Base-by-base conservation (phyloP, 2,329 filamentous ascomycete genomes). In the Purpureocillium takamizusanense region DNA sequence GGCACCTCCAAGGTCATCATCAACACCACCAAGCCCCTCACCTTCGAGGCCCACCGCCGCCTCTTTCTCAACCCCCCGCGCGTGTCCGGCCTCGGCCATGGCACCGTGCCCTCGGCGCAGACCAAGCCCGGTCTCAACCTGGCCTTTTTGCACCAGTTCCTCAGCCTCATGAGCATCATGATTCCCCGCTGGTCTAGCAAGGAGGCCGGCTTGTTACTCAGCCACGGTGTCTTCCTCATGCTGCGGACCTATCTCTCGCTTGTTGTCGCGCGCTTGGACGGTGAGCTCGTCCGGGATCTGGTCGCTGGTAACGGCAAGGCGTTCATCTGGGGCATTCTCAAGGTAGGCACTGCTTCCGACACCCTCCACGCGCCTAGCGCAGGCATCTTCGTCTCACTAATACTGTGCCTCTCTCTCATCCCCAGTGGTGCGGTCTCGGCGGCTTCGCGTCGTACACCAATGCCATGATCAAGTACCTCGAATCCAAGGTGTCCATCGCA, bases 401-500 rank as follows among this genome's bases (percentile, higher is more conserved):
- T 6, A 30, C 28, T 5, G n/a, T 27, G 4, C 33, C 14, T 7
- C 29, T 8, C n/a, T n/a, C n/a, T n/a, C n/a, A n/a, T n/a, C n/a
- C n/a, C 16, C 33, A 78, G 70, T 98, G 92, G 92, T 88, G 89
- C 47, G 88, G 90, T 3, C 81, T 98, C 28, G 92, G 92, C 31
- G 86, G 85, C 3, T 81, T 97, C 46, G 90, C 89, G 8, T 94
- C 90, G 1, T 98, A 98, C 56, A 95, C 90, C 36, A 98, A 98
- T 60, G 88, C 90, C 39, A 95, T 94, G 84, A 98, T 98, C 70
- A 97, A 97, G 62, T 98, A 86, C 63, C 74, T 98, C 45, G 90
- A 98, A 62, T 90, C 86, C 36, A 98, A 98, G 67, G 88, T 98
- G 38, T 95, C 90, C 7, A 98, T 98, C 48, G 90, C 94, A 27